These are phyloP conservation scores for Fusarium succisae DNA, from an alignment of 2,329 filamentous ascomycete species.

Conservation along the genomic window DNA sequence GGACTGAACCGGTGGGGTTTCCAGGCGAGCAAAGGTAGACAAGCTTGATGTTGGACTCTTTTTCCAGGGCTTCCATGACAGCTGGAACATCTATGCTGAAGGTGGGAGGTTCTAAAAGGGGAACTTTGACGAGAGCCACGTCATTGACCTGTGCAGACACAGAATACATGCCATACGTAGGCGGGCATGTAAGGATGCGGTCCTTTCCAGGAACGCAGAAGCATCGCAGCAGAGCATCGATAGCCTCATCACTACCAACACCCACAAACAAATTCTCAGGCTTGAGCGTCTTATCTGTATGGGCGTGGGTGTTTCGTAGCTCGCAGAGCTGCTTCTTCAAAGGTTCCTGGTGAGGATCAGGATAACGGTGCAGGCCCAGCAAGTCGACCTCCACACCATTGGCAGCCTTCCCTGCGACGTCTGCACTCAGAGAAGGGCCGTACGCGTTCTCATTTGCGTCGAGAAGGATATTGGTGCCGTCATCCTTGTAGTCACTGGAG, in stretches of 20 bases:
- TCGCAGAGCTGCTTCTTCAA: constrained; percentile 89
- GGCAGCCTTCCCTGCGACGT: constrained; percentile 49
- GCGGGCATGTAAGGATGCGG: constrained; percentile 92
- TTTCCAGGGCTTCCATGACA: constrained; percentile 72
- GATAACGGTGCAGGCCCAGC: constrained; percentile 88
- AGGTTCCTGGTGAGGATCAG: constrained; percentile 90
- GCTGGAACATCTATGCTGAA: constrained; percentile 79
- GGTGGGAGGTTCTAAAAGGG: constrained; percentile 73
- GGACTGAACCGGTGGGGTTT: constrained; percentile 86
- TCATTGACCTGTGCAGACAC: constrained; percentile 97
- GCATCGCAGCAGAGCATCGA: constrained; percentile 90
- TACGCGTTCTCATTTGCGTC: constrained; percentile 99
- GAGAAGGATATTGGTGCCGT: constrained; percentile 93
- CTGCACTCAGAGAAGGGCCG: constrained; percentile 76
- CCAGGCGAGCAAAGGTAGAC: constrained; percentile 94
- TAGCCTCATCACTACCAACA: constrained; percentile 95
- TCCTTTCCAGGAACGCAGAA: constrained; percentile 91
- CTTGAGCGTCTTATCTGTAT: constrained; percentile 77
- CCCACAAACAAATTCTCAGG: constrained; percentile 92
- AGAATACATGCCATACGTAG: constrained; percentile 98
- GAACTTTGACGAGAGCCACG: constrained; percentile 85
- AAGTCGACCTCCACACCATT: constrained; percentile 69
- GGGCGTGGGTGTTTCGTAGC: constrained; percentile 84
- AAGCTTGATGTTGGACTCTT: constrained; percentile 76
- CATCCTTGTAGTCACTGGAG: constrained; percentile 94